Percentiles rank a stretch among this genome's conserved stretches.
Evolutionary conservation across 2,329 filamentous ascomycete species (phyloP).

Genomic region (Zasmidium cellare): DNA sequence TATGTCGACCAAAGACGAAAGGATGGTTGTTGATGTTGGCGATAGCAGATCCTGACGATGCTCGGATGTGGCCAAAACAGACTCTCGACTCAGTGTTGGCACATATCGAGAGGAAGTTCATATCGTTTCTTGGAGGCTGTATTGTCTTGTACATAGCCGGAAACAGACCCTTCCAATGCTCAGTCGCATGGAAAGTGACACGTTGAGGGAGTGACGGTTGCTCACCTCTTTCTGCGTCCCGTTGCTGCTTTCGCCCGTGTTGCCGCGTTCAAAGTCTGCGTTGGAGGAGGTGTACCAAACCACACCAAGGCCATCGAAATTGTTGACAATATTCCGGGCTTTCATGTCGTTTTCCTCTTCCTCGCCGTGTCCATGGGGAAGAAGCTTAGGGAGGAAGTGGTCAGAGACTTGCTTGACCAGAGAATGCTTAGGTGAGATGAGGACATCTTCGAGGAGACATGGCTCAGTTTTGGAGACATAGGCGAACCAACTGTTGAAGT

Average conservation of each 20-base stretch:
- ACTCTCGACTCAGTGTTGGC: slow-evolving; percentile 52
- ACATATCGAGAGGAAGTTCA: slow-evolving; percentile 55
- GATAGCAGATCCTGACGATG: slow-evolving; percentile 50
- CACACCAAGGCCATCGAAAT: slow-evolving; percentile 58
- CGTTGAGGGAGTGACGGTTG: not conserved
- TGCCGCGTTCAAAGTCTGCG: slow-evolving; percentile 40
- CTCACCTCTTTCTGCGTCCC: slow-evolving; percentile 31
- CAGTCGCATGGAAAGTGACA: not conserved
- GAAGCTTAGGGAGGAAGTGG: slow-evolving; percentile 55
- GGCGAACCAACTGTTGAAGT: slow-evolving; percentile 53
- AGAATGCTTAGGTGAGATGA: slow-evolving; percentile 48
- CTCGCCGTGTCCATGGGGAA: slow-evolving; percentile 49
- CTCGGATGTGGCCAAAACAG: slow-evolving; percentile 56
- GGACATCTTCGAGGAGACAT: slow-evolving; percentile 56
- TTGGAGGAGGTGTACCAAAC: slow-evolving; percentile 54
- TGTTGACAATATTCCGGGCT: slow-evolving; percentile 54
- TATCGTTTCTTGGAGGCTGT: slow-evolving; percentile 53
- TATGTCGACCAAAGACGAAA: slow-evolving; percentile 55
- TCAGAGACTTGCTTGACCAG: slow-evolving; percentile 51
- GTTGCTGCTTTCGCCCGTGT: slow-evolving; percentile 27
- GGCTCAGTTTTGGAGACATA: slow-evolving; percentile 55
- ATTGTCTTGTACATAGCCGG: slow-evolving; percentile 56
- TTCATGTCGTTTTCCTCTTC: slow-evolving; percentile 47
- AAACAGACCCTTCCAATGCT: slow-evolving; percentile 33
- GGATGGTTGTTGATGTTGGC: slow-evolving; percentile 56